Conservation (phyloP, 352 stramenopile genomes). For the Globisporangium cylindrosporum region DNA sequence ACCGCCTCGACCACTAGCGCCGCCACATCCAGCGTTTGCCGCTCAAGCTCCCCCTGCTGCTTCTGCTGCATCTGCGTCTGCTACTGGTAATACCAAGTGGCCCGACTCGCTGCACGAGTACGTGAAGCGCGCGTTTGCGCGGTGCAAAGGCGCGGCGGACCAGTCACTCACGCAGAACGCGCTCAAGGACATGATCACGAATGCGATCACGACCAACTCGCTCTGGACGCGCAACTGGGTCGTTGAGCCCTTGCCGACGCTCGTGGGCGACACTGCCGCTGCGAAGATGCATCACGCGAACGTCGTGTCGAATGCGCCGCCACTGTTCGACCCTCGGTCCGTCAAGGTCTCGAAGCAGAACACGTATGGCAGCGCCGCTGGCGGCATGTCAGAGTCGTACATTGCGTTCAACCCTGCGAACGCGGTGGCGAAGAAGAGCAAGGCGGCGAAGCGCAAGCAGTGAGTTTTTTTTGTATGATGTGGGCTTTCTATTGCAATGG, state of each 20-base stretch:
- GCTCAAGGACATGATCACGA: conserved; percentile 82
- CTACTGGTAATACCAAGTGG: conserved; percentile 62
- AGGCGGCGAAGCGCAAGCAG: conserved; percentile 53
- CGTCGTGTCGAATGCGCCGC: conserved; percentile 4
- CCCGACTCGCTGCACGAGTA: conserved; percentile 82
- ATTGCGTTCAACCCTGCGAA: conserved; percentile 45
- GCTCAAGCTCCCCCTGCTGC: conserved; percentile 14
- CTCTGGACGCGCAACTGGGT: conserved; percentile 87
- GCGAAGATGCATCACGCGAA: conserved; percentile 21
- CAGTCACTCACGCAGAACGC: conserved; percentile 75
- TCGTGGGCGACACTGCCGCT: conserved; percentile 45
- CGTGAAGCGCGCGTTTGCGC: conserved; percentile 81
- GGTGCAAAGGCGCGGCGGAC: conserved; percentile 72
- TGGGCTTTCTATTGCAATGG: conserved; percentile 11
- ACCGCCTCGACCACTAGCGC: conserved; percentile 15
- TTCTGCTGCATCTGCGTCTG: conserved; percentile 12
- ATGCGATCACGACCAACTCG: conserved; percentile 79
- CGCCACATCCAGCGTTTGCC: conserved; percentile 12
- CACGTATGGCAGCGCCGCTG: not conserved
- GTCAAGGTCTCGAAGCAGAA: conserved; percentile 16
- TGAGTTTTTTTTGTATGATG: conserved; percentile 17
- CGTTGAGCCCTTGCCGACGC: conserved; percentile 64
- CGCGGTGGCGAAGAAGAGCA: conserved; percentile 45
- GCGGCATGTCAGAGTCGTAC: conserved; percentile 27
- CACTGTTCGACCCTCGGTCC: conserved; percentile 3